Evolutionary conservation across 2,329 filamentous ascomycete species (phyloP), one percentile per base, ranked within the genome.

Genomic region (Sporothrix luriei): DNA sequence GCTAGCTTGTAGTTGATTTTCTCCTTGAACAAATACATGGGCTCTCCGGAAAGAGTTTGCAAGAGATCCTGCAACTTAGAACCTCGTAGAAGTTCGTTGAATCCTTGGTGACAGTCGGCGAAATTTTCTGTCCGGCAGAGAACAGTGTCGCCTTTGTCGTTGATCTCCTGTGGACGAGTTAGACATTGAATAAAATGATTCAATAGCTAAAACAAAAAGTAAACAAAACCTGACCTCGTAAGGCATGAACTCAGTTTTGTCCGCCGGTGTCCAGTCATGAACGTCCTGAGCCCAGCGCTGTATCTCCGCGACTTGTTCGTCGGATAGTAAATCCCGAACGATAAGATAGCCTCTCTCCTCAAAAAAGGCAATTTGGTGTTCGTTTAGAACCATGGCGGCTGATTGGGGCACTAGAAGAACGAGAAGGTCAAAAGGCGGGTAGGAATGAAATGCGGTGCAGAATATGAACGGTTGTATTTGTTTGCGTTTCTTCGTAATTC

Each of bases 61-160:
- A 59, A 21, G 13, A 59, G 55, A 40, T 59, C 55, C n/a, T 59
- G 10, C 29, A 59, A 16, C 33, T 40, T 59, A 33, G 29, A 33
- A 11, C 55, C 55, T 11, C 68, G 33, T n/a, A 69, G 38, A 3
- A 69, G 48, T 3, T 43, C 48, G 19, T 65, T 40, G 29, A 69
- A 55, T 2, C 68, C 68, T 46, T 65, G 29, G 48, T 69, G 68
- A 57, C 68, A 51, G 57, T 65, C 68, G 40, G 33, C 68, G 33
- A 64, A 69, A 26, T 69, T 69, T 51, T 69, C 68, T 9, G 68
- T 69, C 13, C 68, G 68, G 68, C 68, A 69, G 7, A 69, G 68
- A 29, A 69, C 49, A 2, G 55, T 61, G 9, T 69, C 49, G 46
- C 68, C 55, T 19, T 52, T 61, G 55, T 29, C 68, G 59, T 69